These are phyloP conservation scores for Botryosphaeria dothidea DNA, from an alignment of 2,329 filamentous ascomycete genomes.

Conservation along the genomic window DNA sequence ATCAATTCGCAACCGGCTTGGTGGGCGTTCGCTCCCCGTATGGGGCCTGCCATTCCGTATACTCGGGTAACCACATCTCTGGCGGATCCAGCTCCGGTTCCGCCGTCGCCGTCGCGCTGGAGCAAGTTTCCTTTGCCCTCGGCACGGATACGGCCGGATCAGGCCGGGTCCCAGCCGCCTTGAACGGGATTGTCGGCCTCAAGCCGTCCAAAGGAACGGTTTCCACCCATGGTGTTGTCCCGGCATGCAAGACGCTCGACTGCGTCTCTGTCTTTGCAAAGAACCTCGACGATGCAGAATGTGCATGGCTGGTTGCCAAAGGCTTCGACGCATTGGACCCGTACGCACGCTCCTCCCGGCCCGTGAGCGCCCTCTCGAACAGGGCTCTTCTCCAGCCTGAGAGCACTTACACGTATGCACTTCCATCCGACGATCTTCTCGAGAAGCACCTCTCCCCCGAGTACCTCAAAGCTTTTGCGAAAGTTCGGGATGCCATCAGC, in stretches of 20 bases:
- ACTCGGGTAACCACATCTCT: slow-evolving; percentile 49
- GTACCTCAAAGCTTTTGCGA: neutral
- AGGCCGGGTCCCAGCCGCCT: slow-evolving; percentile 47
- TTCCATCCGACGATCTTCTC: neutral
- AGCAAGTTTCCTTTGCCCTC: slow-evolving; percentile 53
- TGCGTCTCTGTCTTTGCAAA: slow-evolving; percentile 54
- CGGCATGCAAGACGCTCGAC: slow-evolving; percentile 56
- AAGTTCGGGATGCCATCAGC: neutral
- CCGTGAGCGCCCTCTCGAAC: neutral
- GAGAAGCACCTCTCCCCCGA: neutral
- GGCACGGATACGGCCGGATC: slow-evolving; percentile 54
- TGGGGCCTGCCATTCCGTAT: slow-evolving; percentile 57
- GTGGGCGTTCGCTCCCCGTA: slow-evolving; percentile 58
- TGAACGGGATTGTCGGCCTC: slow-evolving; percentile 52
- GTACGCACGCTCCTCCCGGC: neutral
- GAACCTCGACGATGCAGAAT: slow-evolving; percentile 44
- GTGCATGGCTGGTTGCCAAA: neutral
- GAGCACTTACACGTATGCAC: neutral
- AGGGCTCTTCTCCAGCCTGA: neutral
- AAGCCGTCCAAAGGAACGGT: slow-evolving; percentile 52
- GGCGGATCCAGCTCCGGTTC: slow-evolving; percentile 57
- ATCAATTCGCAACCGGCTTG: slow-evolving; percentile 60
- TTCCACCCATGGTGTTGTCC: slow-evolving; percentile 47
- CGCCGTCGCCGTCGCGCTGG: slow-evolving; percentile 51
- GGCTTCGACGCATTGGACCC: neutral